Conservation (phyloP, 768 basidiomycete genomes). For the Antrodiella citrinella region DNA sequence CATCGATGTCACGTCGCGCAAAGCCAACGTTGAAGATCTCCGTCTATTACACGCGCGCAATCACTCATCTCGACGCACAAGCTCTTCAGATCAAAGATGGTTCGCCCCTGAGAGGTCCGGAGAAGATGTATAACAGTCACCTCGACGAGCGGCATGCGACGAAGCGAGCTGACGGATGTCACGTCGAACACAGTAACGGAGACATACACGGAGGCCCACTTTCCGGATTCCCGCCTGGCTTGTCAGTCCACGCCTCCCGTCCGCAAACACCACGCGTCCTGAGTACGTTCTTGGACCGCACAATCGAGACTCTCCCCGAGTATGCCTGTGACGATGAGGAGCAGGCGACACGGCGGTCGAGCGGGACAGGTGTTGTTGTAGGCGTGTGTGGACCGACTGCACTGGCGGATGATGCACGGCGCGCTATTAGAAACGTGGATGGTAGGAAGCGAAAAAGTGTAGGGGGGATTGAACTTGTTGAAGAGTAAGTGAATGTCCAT, state of each 20-base stretch:
- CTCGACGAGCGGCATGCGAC: too few relatives aligned
- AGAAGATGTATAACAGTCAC: conserved; percentile 12
- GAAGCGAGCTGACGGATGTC: not conserved
- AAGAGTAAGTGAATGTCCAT: conserved; percentile 26
- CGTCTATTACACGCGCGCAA: conserved; percentile 37
- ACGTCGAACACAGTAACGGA: not conserved
- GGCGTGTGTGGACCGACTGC: conserved; percentile 35
- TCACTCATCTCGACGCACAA: conserved; percentile 6
- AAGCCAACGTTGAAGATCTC: conserved; percentile 29
- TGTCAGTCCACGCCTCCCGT: conserved; percentile 23
- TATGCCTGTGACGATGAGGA: not conserved
- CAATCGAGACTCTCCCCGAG: conserved; percentile 11
- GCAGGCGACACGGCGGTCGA: conserved; percentile 6
- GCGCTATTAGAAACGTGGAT: conserved; percentile 28
- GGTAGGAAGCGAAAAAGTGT: conserved; percentile 24
- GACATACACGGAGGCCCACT: not conserved
- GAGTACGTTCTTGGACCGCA: conserved; percentile 17
- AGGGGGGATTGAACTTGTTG: conserved; percentile 34
- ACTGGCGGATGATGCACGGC: conserved; percentile 29
- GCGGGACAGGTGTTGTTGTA: conserved; percentile 27
- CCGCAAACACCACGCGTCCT: conserved; percentile 16
- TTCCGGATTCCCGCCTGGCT: conserved; percentile 22
- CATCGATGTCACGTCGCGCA: conserved; percentile 7
- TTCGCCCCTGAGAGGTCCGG: conserved; percentile 13
- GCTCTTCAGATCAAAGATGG: not conserved